A percentile compares a stretch with the other conserved stretches of the same genome.
phyloP scores from a whole-genome alignment of 2,329 filamentous ascomycete species.

The Fusarium udum region DNA sequence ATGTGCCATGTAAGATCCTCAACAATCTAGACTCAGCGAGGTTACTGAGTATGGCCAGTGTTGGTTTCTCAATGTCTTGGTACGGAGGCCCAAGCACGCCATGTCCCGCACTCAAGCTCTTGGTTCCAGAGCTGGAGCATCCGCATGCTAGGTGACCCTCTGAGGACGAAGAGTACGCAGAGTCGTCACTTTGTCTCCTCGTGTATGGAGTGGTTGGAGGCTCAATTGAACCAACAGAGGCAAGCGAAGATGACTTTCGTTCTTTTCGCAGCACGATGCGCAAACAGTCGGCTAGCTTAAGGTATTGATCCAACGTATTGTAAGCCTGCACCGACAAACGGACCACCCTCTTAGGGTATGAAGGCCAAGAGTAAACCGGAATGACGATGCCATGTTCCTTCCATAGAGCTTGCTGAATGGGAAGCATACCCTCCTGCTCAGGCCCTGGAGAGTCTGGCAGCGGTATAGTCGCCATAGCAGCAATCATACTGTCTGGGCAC shows the following conservation, averaged over 20 bases:
- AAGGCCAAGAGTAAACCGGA: background rate
- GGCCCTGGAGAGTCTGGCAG: background rate
- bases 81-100: background rate
- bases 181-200: background rate
- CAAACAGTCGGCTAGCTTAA: background rate
- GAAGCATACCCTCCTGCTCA: background rate
- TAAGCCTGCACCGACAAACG: background rate
- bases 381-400: background rate
- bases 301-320: background rate
- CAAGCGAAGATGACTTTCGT: background rate
- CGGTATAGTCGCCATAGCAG: background rate
- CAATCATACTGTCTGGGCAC: background rate
- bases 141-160: background rate
- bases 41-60: background rate
- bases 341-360: background rate
- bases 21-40: background rate
- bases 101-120: background rate
- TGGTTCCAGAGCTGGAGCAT: background rate
- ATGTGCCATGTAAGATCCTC: background rate
- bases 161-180: background rate
- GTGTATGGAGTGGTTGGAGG: background rate
- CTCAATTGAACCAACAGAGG: background rate
- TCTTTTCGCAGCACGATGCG: background rate
- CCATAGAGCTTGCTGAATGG: background rate
- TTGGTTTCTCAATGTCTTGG: background rate